A percentile compares a stretch with the other conserved stretches of the same genome.
Evolutionary conservation across 495 filamentous ascomycete genomes (phyloP).

Genomic region (Articulospora tetracladia): DNA sequence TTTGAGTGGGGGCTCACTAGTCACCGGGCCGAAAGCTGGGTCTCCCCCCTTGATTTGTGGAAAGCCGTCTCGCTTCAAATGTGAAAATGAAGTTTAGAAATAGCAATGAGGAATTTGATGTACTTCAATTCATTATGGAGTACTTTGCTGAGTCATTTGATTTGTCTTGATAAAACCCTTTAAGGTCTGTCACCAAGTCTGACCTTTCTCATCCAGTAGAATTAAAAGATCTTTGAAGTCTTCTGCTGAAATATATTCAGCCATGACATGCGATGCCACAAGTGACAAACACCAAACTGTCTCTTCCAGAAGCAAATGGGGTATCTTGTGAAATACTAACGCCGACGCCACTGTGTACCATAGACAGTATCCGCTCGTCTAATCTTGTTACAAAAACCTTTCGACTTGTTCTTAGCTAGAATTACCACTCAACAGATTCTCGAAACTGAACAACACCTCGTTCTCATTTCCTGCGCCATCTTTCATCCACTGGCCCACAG

Average conservation of each 20-base stretch:
- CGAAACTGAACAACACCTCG: constrained; percentile 20
- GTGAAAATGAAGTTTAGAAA: no score
- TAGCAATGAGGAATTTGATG: no score
- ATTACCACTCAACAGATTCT: constrained; percentile 6
- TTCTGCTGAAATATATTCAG: no score
- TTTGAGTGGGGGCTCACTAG: not conserved
- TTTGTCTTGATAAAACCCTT: no score
- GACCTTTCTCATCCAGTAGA: no score
- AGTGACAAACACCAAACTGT: not conserved
- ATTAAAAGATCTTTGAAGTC: no score
- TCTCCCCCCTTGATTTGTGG: not conserved
- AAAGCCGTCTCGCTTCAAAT: not conserved
- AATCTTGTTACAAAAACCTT: not conserved
- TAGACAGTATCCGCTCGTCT: not conserved
- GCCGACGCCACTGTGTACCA: not conserved
- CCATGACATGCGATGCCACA: not conserved
- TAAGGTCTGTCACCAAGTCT: no score
- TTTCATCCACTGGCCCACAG: constrained; percentile 14
- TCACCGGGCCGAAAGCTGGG: not conserved
- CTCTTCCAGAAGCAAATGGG: constrained; percentile 1
- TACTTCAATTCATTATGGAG: no score
- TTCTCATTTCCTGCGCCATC: not conserved
- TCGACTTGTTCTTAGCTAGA: not conserved
- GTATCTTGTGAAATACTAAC: constrained; percentile 20
- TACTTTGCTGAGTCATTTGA: no score